Evolutionary conservation across 768 basidiomycete genomes (phyloP).

Genomic region (Rubroboletus satanas): DNA sequence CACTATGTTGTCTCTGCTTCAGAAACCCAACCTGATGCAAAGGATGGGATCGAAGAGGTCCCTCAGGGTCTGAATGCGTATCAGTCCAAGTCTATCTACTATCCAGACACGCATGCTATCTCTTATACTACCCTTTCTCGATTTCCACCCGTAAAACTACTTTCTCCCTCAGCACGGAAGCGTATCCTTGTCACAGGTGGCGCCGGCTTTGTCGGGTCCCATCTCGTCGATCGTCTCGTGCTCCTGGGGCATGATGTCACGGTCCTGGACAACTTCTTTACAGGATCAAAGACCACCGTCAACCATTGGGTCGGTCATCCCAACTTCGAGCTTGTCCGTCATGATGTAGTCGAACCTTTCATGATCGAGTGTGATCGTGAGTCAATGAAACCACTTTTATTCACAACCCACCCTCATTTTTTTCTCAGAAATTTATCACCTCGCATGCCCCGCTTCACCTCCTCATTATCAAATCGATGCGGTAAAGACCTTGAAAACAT

Average conservation of each 20-base stretch:
- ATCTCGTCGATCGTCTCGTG: slow-evolving; percentile 97
- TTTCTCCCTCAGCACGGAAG: slow-evolving; percentile 74
- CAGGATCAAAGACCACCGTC: slow-evolving; percentile 95
- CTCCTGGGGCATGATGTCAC: slow-evolving; percentile 96
- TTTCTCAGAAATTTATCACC: slow-evolving; percentile 86
- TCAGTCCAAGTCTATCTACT: slow-evolving; percentile 84
- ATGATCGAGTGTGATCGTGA: slow-evolving; percentile 98
- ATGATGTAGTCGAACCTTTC: slow-evolving; percentile 96
- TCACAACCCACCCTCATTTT: neutral
- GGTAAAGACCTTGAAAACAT: slow-evolving; percentile 97
- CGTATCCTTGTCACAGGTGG: slow-evolving; percentile 94
- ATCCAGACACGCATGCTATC: slow-evolving; percentile 74
- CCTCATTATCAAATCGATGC: slow-evolving; percentile 98
- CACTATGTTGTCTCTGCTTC: slow-evolving; percentile 59
- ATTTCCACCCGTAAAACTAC: slow-evolving; percentile 89
- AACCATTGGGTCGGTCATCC: slow-evolving; percentile 97
- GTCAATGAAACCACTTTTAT: slow-evolving; percentile 19
- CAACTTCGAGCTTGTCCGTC: slow-evolving; percentile 97
- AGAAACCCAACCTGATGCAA: slow-evolving; percentile 34
- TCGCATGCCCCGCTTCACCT: slow-evolving; percentile 96
- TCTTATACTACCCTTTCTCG: slow-evolving; percentile 90
- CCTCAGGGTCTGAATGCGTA: slow-evolving; percentile 44
- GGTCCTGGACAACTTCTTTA: slow-evolving; percentile 98
- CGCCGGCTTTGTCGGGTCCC: slow-evolving; percentile 98
- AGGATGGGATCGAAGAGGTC: slow-evolving; percentile 41